Evolutionary conservation across 2,329 filamentous ascomycete genomes (phyloP).

Genomic region (Botrytis fragariae): DNA sequence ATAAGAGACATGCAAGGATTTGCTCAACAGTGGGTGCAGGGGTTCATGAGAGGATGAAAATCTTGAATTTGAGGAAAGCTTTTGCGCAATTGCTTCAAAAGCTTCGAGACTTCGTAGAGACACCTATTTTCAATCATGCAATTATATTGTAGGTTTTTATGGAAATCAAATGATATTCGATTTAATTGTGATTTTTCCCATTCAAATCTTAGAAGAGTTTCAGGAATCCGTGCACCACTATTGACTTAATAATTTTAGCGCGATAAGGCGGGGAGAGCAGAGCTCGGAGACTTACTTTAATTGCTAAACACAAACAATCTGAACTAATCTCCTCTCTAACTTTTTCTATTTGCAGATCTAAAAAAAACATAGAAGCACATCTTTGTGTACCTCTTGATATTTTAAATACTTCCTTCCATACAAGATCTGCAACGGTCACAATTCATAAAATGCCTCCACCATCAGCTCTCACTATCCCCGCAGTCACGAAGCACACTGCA

Average conservation of each 20-base stretch:
- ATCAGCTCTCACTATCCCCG: conserved; percentile 67
- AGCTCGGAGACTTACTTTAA: neutral
- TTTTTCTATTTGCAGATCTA: neutral
- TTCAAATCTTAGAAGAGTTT: neutral
- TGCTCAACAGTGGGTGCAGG: neutral
- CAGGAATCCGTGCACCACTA: neutral
- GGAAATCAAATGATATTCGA: neutral
- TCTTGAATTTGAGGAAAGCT: neutral
- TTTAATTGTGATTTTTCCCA: neutral
- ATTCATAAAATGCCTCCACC: conserved; percentile 28
- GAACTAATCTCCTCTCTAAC: neutral
- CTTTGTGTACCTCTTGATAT: neutral
- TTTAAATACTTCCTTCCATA: neutral
- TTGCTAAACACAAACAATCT: neutral
- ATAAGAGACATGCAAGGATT: conserved; percentile 17
- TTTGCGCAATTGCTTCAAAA: neutral
- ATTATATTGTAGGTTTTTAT: neutral
- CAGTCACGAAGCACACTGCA: conserved; percentile 80
- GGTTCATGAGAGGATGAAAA: neutral
- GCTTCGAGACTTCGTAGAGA: neutral
- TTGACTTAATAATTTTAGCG: neutral
- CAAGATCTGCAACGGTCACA: neutral
- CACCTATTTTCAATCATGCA: neutral
- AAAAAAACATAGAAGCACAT: neutral
- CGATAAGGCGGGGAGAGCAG: conserved; percentile 11